Percentiles rank a stretch among this genome's conserved stretches.
These are phyloP conservation scores for Cyclospora cayetanensis DNA, from an alignment of 169 alveolate genomes.

Conservation along the genomic window DNA sequence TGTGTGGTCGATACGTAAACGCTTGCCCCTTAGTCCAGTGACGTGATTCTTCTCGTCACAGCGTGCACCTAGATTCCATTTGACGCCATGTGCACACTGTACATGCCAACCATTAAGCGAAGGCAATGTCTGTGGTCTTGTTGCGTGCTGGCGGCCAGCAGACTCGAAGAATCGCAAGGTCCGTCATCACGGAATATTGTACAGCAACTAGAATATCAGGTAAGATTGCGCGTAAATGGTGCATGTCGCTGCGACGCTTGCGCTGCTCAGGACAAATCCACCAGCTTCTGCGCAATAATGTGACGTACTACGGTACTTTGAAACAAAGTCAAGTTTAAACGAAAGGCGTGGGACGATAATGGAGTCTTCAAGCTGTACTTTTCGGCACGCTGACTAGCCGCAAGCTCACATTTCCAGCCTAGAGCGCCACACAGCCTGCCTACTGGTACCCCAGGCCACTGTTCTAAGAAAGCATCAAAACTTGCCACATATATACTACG, in stretches of 20 bases:
- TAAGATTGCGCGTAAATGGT: not conserved
- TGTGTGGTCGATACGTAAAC: not conserved
- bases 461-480: too few species aligned
- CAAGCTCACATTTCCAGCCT: too few species aligned
- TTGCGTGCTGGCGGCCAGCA: slow-evolving; percentile 57
- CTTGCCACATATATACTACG: too few species aligned
- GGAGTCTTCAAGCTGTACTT: too few species aligned
- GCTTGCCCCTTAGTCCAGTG: not conserved
- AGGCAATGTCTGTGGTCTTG: slow-evolving; percentile 24
- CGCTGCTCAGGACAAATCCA: slow-evolving; percentile 14
- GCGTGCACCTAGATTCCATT: too few species aligned
- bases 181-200: not conserved
- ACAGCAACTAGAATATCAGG: not conserved
- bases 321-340: not conserved
- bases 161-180: slow-evolving; percentile 41
- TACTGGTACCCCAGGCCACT: too few species aligned
- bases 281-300: slow-evolving; percentile 45
- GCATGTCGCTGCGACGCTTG: not conserved
- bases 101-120: not conserved
- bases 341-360: too few species aligned
- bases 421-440: too few species aligned
- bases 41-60: too few species aligned
- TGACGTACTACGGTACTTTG: not conserved
- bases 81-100: not conserved
- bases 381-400: too few species aligned